These are phyloP conservation scores for Xerophyta viscosa DNA, from an alignment of 106 monocot species.

Conservation along the genomic window DNA sequence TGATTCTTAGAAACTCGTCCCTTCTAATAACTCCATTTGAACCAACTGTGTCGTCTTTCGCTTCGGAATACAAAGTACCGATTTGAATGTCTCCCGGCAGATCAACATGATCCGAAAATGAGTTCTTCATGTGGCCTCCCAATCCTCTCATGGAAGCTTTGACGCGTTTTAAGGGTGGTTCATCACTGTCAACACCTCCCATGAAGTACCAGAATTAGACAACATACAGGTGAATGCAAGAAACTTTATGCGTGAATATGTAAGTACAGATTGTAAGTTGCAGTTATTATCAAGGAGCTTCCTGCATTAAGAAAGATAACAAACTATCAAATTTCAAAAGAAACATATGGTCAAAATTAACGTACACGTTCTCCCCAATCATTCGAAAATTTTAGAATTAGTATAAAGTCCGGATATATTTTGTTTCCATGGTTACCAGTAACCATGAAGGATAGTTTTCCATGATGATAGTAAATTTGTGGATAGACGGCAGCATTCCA, in stretches of 20 bases:
- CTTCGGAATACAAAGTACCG: constrained; percentile 15
- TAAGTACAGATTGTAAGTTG: too few species aligned
- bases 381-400: too few species aligned
- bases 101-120: neutral
- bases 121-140: constrained; percentile 5
- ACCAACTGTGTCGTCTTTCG: constrained; percentile 21
- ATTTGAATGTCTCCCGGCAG: constrained; percentile 11
- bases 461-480: too few species aligned
- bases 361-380: too few species aligned
- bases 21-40: constrained; percentile 21
- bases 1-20: constrained; percentile 34
- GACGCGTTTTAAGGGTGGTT: constrained; percentile 32
- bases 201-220: constrained; percentile 37
- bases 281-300: too few species aligned
- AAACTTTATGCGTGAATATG: neutral
- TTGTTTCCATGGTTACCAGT: too few species aligned
- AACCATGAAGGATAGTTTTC: too few species aligned
- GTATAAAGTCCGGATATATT: too few species aligned
- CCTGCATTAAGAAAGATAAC: too few species aligned
- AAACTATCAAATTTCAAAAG: too few species aligned
- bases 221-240: constrained; percentile 11
- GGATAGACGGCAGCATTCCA: too few species aligned
- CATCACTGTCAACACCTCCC: constrained; percentile 29
- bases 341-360: too few species aligned
- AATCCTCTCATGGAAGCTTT: constrained; percentile 8